Base-by-base conservation (phyloP, 192 early-diverging fungal genomes). In the Coemansia pectinata region DNA sequence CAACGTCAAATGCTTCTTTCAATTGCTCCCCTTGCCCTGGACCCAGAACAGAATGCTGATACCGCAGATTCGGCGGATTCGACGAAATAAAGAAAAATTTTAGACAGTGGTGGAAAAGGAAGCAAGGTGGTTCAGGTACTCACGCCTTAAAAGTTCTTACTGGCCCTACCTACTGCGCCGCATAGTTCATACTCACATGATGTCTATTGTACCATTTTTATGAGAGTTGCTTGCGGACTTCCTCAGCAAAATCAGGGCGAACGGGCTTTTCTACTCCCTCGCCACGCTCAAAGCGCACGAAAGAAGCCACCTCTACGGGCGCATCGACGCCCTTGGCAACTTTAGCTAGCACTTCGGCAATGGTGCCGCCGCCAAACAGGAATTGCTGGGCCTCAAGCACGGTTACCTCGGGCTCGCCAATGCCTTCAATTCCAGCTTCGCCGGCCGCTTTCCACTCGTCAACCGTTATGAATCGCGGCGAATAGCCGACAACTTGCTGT, bases 401-500 rank as follows among this genome's bases (percentile, higher is more conserved):
- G 64, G 64, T 12, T 34, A 53, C 63, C 25, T 76, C 70, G 19
- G 74, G 77, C 39, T 74, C 76, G 11, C 69, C 59, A 14, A 47
- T 48, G n/a, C 29, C 50, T 6, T 64, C 74, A 11, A 38, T 33
- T 21, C 64, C 64, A 10, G 59, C 36, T 19, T 69, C 55, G 50
- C 44, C 70, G 33, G 87, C 66, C 48, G 79, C 69, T 47, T 86
- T 66, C 62, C 84, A 83, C 61, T 89, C 83, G 34, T 39, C 66
- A 2, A 62, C 48, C 15, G 85, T 70, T 10, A 87, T 73, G 23
- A 77, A 86, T 25, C 74, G 72, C 5, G 95, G 94, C 29, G 79
- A 86, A 50, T 90, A 95, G 11, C 94, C 94, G 29, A 94, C 93
- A 17, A 96, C 85, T 69, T 96, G 94, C 65, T 95, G 93, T 1